Evolutionary conservation across 441 rosid species (phyloP).

Genomic region (Isatis lusitanica): DNA sequence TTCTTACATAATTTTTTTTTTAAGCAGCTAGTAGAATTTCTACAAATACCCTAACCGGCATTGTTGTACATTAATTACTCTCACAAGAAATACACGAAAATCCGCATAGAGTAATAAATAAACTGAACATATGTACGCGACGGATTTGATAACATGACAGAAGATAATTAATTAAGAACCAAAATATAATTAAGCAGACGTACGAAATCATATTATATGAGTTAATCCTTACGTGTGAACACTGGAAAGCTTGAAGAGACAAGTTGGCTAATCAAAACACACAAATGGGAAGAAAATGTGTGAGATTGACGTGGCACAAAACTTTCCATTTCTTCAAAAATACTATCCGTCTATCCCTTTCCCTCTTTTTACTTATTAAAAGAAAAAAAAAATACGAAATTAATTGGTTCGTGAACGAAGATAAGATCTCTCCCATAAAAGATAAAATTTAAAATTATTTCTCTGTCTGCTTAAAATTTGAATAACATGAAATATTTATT

Average conservation of each 20-base stretch:
- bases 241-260: conserved; percentile 36
- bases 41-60: neutral
- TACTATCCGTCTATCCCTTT: neutral
- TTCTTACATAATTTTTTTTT: neutral
- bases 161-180: neutral
- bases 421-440: conserved; percentile 3
- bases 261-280: conserved; percentile 32
- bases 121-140: neutral
- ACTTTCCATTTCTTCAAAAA: conserved; percentile 18
- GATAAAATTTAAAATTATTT: conserved; percentile 3
- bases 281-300: conserved; percentile 19
- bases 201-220: neutral
- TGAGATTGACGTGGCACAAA: conserved; percentile 38
- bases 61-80: neutral
- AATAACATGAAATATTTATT: neutral
- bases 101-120: neutral
- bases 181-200: neutral
- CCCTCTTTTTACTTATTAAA: neutral
- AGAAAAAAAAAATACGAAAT: neutral
- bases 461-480: neutral
- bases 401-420: conserved; percentile 11
- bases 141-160: neutral
- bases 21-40: neutral
- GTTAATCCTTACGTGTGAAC: conserved; percentile 36
- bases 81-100: neutral